Percentiles rank a stretch among this genome's conserved stretches.
These are phyloP conservation scores for Trametes polyzona DNA, from an alignment of 1,284 basidiomycete species.

Conservation along the genomic window DNA sequence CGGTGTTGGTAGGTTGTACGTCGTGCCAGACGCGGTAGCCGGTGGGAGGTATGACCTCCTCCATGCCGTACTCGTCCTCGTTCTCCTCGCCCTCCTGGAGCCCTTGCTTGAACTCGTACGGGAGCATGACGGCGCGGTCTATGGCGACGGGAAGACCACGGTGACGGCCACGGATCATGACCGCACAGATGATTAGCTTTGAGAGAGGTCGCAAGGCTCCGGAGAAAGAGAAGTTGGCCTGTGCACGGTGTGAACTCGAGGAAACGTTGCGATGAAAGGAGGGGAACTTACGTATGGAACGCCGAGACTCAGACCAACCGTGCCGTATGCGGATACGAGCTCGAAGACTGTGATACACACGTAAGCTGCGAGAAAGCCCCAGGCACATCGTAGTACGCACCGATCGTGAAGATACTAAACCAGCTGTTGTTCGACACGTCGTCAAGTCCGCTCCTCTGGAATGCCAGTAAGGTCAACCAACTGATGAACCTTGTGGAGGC, in stretches of 20 bases:
- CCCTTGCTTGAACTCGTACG: constrained; percentile 51
- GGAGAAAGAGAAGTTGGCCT: constrained; percentile 81
- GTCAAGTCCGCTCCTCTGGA: constrained; percentile 42
- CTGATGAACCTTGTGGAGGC: no score
- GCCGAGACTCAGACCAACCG: constrained; percentile 84
- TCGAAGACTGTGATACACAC: constrained; percentile 67
- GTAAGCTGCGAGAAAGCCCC: not conserved
- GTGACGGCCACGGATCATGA: constrained; percentile 95
- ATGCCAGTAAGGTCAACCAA: not conserved
- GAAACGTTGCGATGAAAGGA: not conserved
- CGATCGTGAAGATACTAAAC: constrained; percentile 81
- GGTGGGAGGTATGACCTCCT: not conserved
- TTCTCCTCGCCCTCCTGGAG: constrained; percentile 31
- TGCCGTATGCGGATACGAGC: constrained; percentile 89
- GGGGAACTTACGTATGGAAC: constrained; percentile 56
- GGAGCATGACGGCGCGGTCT: constrained; percentile 84
- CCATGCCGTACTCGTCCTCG: constrained; percentile 10
- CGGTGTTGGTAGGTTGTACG: not conserved
- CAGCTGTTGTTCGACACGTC: constrained; percentile 56
- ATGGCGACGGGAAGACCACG: constrained; percentile 89
- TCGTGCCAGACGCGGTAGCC: not conserved
- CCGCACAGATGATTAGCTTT: constrained; percentile 83
- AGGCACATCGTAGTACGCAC: constrained; percentile 43
- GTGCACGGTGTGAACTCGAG: not conserved
- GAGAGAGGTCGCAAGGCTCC: constrained; percentile 82